These are phyloP conservation scores for Stephanodiscus triporus DNA, from an alignment of 108 stramenopile species.

Conservation along the genomic window DNA sequence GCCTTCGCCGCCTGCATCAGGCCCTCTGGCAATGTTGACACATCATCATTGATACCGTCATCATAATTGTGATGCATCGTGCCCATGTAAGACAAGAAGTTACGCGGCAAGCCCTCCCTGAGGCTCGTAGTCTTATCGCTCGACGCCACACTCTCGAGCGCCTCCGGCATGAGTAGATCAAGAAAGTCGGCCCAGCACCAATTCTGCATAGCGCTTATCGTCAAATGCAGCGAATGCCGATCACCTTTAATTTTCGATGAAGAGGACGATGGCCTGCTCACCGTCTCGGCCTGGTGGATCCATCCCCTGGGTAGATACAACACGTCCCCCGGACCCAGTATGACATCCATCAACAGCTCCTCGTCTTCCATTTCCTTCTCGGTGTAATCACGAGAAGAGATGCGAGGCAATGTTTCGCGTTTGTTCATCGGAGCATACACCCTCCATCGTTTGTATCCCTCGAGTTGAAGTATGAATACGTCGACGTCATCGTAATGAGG, in stretches of 20 bases:
- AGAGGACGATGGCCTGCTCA: constrained; percentile 19
- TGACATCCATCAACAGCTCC: constrained; percentile 73
- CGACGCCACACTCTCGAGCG: constrained; percentile 70
- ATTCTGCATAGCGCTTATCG: constrained; percentile 92
- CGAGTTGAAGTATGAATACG: constrained; percentile 93
- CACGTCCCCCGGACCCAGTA: constrained; percentile 88
- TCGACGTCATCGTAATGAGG: constrained; percentile 99
- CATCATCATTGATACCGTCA: constrained; percentile 38
- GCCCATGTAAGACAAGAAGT: constrained; percentile 94
- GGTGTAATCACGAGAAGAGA: constrained; percentile 75
- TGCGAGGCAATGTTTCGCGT: constrained; percentile 66
- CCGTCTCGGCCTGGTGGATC: constrained; percentile 95
- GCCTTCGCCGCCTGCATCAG: constrained; percentile 56
- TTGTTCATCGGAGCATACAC: constrained; percentile 78
- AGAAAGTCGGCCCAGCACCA: constrained; percentile 94
- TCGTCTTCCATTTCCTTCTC: constrained; percentile 65
- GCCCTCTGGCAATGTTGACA: constrained; percentile 74
- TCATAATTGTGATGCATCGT: constrained; percentile 81
- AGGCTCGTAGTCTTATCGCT: constrained; percentile 63
- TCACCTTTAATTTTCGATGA: constrained; percentile 30
- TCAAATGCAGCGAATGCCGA: constrained; percentile 92
- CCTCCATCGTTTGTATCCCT: constrained; percentile 93
- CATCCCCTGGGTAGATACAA: constrained; percentile 96
- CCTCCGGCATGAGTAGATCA: constrained; percentile 88
- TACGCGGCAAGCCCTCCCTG: constrained; percentile 85